Evolutionary conservation across 1,139 yeast genomes (phyloP), one percentile per base, ranked within the genome.

Genomic region (Taiozyma onychis): DNA sequence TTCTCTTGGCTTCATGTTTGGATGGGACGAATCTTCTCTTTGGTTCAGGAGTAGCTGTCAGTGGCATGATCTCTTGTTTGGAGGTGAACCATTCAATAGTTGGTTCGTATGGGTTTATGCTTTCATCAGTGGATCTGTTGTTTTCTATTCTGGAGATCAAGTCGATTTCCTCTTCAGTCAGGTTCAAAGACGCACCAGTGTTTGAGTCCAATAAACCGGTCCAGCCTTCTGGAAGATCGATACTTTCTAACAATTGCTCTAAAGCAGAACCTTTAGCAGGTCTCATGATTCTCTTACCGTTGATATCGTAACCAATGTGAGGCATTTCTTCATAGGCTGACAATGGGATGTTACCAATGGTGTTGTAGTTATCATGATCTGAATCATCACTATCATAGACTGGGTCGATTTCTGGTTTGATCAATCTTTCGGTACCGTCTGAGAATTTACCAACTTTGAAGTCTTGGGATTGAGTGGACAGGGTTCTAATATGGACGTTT

Each of bases 151-250:
- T 89, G 58, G 85, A 78, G 63, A 93, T 88, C 56, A 95, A 77
- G 57, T 91, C 97, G 61, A 91, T 76, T 70, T 93, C 99, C 64
- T 93, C 97, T 52, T 78, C 78, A n/a, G 90, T 81, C 56, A 93
- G 75, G 61, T 93, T 90, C 70, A 93, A 78, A 46, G 89, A 77
- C n/a, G 83, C 71, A 56, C 99, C 99, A 10, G 98, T 89, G 60
- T 84, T 79, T 65, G 89, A 88, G 68, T 93, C 98, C 52, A 93
- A 72, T 57, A 95, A 75, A 44, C 99, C 99, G 11, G 99, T 95
- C 98, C 98, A 93, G 39, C 99, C 99, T 69, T 88, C 95, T 13
- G 98, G 99, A 57, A 93, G 75, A 55, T 93, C 99, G 56, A 95
- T 93, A 32, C 84, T 76, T 62, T 93, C 99, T 57, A 95, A 74